phyloP scores from a whole-genome alignment of 768 basidiomycete species.

The Phaeolepiota aurea region DNA sequence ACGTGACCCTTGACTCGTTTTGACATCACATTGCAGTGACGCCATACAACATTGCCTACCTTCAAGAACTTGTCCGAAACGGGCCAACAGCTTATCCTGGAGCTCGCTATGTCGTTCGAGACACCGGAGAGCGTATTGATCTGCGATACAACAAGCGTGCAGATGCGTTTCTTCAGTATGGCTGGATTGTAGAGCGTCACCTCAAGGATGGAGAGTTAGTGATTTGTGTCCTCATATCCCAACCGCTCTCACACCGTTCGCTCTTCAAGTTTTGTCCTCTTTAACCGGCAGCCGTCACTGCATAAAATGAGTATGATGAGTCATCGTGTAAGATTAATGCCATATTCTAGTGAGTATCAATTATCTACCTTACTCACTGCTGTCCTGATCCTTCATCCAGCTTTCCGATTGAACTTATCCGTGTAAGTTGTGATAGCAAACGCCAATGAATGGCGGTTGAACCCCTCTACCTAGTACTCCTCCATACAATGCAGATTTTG shows the following conservation, averaged over 20 bases:
- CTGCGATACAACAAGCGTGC: slow-evolving; percentile 93
- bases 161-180: slow-evolving; percentile 92
- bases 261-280: slow-evolving; percentile 70
- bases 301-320: slow-evolving; percentile 99
- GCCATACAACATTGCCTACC: slow-evolving; percentile 90
- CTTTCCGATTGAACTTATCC: slow-evolving; percentile 95
- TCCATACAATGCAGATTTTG: slow-evolving; percentile 99
- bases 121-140: slow-evolving; percentile 96
- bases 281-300: slow-evolving; percentile 96
- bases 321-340: slow-evolving; percentile 94
- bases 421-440: slow-evolving; percentile 55
- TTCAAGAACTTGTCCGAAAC: slow-evolving; percentile 92
- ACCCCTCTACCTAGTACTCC: slow-evolving; percentile 55
- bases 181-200: slow-evolving; percentile 98
- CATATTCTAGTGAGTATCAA: slow-evolving; percentile 80
- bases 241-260: no score
- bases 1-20: neutral
- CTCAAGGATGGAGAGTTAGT: slow-evolving; percentile 97
- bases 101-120: slow-evolving; percentile 92
- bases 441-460: slow-evolving; percentile 15
- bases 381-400: slow-evolving; percentile 25
- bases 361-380: neutral
- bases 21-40: slow-evolving; percentile 53
- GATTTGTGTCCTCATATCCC: no score
- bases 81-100: slow-evolving; percentile 95